Conservation (phyloP, 2,329 filamentous ascomycete species). For the Stachybotrys chlorohalonatus region DNA sequence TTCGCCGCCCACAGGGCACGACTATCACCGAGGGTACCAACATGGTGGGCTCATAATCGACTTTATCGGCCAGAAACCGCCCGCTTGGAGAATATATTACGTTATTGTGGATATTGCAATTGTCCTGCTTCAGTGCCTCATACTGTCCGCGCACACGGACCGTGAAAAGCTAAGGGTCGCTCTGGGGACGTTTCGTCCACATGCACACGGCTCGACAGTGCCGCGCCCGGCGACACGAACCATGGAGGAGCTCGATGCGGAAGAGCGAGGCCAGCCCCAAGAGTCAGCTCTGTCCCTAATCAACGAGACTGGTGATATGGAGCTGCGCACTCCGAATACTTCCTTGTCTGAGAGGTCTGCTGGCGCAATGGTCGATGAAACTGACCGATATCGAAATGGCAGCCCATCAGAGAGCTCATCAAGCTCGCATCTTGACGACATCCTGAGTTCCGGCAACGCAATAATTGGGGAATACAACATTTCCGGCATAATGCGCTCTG, state of each 20-base stretch:
- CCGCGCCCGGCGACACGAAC: constrained; percentile 18
- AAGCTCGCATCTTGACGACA: constrained; percentile 33
- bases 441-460: constrained; percentile 46
- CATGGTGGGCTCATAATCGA: constrained; percentile 61
- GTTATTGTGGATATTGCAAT: constrained; percentile 48
- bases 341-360: not conserved
- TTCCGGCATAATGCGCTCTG: constrained; percentile 36
- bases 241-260: constrained; percentile 44
- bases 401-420: constrained; percentile 7
- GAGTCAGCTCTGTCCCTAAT: constrained; percentile 23
- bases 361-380: constrained; percentile 5
- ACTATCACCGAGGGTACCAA: constrained; percentile 54
- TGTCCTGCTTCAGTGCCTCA: constrained; percentile 49
- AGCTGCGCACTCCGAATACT: constrained; percentile 27
- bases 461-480: constrained; percentile 45
- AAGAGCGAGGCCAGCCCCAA: constrained; percentile 43
- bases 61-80: constrained; percentile 57
- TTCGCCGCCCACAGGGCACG: constrained; percentile 46
- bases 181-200: constrained; percentile 29
- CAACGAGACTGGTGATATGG: constrained; percentile 34
- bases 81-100: constrained; percentile 46
- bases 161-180: constrained; percentile 45
- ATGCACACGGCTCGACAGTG: constrained; percentile 18
- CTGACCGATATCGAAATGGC: constrained; percentile 4
- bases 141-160: constrained; percentile 55